These are phyloP conservation scores for Ashbya aceris DNA, from an alignment of 1,139 yeast species.

Conservation along the genomic window DNA sequence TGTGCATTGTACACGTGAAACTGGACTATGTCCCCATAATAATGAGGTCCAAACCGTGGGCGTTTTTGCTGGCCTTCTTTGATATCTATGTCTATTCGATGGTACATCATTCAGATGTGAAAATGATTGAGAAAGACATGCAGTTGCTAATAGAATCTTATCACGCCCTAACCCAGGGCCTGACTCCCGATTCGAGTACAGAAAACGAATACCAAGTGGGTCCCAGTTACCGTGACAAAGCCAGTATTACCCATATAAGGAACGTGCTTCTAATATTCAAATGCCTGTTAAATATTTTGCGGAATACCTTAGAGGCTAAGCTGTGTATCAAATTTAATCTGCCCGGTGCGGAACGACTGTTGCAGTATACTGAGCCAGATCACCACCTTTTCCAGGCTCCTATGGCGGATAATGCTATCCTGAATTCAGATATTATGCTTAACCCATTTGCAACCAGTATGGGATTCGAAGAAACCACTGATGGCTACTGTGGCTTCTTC, in stretches of 20 bases:
- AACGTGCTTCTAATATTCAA: constrained; percentile 4
- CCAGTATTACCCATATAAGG: background rate
- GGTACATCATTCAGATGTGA: constrained; percentile 2
- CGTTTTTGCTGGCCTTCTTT: constrained; percentile 7
- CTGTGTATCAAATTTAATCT: constrained; percentile 1
- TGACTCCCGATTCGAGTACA: background rate
- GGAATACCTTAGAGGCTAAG: constrained; percentile 5
- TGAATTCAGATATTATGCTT: too few relatives aligned
- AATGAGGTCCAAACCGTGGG: constrained; percentile 6
- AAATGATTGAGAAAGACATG: constrained; percentile 4
- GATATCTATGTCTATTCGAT: constrained; percentile 7
- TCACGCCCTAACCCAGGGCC: background rate
- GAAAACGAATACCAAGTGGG: background rate
- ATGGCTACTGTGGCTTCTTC: too few relatives aligned
- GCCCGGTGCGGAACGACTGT: background rate
- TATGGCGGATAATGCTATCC: too few relatives aligned
- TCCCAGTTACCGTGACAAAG: background rate
- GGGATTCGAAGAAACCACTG: too few relatives aligned
- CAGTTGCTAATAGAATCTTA: background rate
- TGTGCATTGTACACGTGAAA: background rate
- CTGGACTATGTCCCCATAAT: background rate
- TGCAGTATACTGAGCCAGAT: background rate
- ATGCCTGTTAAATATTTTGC: constrained; percentile 5
- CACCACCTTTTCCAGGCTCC: too few relatives aligned
- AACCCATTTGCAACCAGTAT: too few relatives aligned